Percentiles rank a stretch among this genome's conserved stretches.
Evolutionary conservation across 345 rosid species (phyloP).

Genomic region (Gossypium sturtianum): DNA sequence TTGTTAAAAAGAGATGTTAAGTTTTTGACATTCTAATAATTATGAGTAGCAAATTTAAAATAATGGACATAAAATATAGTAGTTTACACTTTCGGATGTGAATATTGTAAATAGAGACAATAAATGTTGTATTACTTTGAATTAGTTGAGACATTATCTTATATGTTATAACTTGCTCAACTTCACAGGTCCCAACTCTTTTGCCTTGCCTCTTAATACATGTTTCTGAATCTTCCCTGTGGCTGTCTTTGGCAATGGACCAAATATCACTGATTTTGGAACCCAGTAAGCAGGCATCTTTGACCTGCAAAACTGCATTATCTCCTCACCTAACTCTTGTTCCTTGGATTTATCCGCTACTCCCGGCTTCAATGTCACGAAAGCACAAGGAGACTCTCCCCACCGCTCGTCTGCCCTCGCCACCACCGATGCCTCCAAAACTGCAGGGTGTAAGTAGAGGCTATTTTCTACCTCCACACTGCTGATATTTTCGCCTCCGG

Average conservation of each 20-base stretch:
- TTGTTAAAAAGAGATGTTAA: no score
- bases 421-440: constrained; percentile 80
- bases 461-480: constrained; percentile 75
- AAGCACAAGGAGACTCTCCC: constrained; percentile 93
- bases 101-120: no score
- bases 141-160: no score
- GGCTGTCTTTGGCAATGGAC: constrained; percentile 81
- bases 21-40: no score
- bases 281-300: constrained; percentile 86
- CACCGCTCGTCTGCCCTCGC: constrained; percentile 78
- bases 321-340: constrained; percentile 39
- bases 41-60: no score
- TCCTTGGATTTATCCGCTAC: constrained; percentile 32
- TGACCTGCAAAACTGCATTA: constrained; percentile 56
- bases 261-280: constrained; percentile 75
- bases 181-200: constrained; percentile 63
- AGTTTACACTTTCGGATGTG: no score
- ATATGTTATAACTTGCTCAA: constrained; percentile 44
- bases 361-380: constrained; percentile 59
- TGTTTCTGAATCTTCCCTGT: constrained; percentile 93
- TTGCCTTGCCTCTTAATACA: constrained; percentile 63
- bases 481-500: constrained; percentile 92
- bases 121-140: no score
- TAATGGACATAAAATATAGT: no score
- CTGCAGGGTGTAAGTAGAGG: constrained; percentile 62